Percentiles rank a stretch among this genome's conserved stretches.
Conservation (phyloP, 331 rosid genomes). For the Spiraea crenata region DNA sequence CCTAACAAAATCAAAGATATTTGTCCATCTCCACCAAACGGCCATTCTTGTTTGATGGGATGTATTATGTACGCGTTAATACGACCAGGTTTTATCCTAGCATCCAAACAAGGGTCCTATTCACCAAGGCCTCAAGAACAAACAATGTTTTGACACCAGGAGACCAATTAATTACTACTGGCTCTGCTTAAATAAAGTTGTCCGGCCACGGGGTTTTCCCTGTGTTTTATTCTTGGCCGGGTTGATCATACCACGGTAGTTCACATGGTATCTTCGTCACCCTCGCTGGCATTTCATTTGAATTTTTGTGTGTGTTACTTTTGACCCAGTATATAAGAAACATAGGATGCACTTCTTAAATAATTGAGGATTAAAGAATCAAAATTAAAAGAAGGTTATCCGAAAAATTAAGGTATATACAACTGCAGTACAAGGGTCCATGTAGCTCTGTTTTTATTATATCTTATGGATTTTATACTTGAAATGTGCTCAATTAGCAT, state of each 20-base stretch:
- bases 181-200: background rate
- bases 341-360: background rate
- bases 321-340: background rate
- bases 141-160: background rate
- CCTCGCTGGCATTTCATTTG: too few relatives aligned
- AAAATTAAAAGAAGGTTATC: background rate
- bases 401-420: background rate
- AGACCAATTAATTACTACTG: background rate
- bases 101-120: conserved; percentile 6
- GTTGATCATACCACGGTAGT: conserved; percentile 2
- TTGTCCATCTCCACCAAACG: background rate
- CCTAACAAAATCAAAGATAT: background rate
- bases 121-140: background rate
- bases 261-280: too few relatives aligned
- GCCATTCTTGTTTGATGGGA: background rate
- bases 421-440: background rate
- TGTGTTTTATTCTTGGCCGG: background rate
- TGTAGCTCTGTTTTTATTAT: too few relatives aligned
- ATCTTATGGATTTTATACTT: background rate
- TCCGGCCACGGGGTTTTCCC: conserved; percentile 1
- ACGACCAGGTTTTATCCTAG: background rate
- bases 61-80: background rate
- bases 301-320: background rate
- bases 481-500: background rate
- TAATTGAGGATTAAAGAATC: background rate